A percentile compares a stretch with the other conserved stretches of the same genome.
phyloP scores from a whole-genome alignment of 2,329 filamentous ascomycete genomes.

The Lecanosticta acicola region DNA sequence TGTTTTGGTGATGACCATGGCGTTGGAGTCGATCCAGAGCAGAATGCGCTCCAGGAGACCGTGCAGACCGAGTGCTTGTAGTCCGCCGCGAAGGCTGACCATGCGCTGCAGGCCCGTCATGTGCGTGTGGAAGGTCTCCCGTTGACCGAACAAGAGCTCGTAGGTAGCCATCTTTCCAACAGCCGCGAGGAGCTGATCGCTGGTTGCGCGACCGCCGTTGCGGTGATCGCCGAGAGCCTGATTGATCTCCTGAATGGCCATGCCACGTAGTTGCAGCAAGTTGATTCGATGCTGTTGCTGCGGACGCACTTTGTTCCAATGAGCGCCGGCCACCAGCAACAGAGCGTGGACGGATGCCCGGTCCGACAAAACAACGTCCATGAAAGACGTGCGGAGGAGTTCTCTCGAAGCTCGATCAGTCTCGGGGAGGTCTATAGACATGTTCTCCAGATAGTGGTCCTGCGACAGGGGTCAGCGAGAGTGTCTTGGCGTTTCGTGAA shows the following conservation, averaged over 20 bases:
- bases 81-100: constrained; percentile 43
- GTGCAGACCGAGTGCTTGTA: constrained; percentile 39
- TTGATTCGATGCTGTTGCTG: constrained; percentile 30
- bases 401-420: constrained; percentile 35
- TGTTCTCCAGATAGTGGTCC: constrained; percentile 30
- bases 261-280: constrained; percentile 41
- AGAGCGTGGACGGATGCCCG: constrained; percentile 38
- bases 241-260: constrained; percentile 44
- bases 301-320: constrained; percentile 34
- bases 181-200: constrained; percentile 44
- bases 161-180: constrained; percentile 50
- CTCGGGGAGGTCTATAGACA: constrained; percentile 41
- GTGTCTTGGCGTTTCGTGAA: not conserved
- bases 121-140: constrained; percentile 41
- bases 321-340: constrained; percentile 39
- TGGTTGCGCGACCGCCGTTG: constrained; percentile 24
- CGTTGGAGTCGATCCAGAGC: constrained; percentile 44
- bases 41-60: constrained; percentile 45
- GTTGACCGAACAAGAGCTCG: constrained; percentile 47
- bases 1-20: constrained; percentile 21
- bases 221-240: constrained; percentile 31
- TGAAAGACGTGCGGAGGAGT: constrained; percentile 37
- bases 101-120: constrained; percentile 44
- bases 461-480: constrained; percentile 11
- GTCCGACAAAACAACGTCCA: constrained; percentile 40